These are phyloP conservation scores for Pythium chondricola DNA, from an alignment of 352 stramenopile species.

Conservation along the genomic window DNA sequence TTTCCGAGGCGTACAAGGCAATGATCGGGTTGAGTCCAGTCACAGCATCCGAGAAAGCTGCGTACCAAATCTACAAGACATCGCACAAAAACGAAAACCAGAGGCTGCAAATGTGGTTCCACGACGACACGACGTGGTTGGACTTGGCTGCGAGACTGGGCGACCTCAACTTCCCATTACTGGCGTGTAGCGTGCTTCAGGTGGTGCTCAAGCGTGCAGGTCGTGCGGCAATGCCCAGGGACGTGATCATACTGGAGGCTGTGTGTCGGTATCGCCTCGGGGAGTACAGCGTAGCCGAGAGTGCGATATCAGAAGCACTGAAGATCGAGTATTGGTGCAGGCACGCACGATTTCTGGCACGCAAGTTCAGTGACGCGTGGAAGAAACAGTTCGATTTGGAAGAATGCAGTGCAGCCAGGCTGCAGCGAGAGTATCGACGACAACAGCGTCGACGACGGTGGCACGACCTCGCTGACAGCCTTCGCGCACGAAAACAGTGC, in stretches of 20 bases:
- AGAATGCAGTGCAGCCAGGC: conserved; percentile 21
- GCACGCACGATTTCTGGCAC: conserved; percentile 44
- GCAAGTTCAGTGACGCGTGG: conserved; percentile 34
- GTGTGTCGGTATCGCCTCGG: conserved; percentile 31
- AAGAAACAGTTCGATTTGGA: conserved; percentile 33
- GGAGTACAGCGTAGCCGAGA: conserved; percentile 23
- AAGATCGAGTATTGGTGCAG: conserved; percentile 34
- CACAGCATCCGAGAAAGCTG: conserved; percentile 42
- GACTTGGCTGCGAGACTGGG: conserved; percentile 44
- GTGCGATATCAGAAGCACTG: conserved; percentile 27
- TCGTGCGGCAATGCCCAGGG: conserved; percentile 2
- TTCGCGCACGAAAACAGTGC: conserved; percentile 29
- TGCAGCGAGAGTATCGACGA: conserved; percentile 26
- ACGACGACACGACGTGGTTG: conserved; percentile 50
- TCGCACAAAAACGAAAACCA: conserved; percentile 62
- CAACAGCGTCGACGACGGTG: conserved; percentile 17
- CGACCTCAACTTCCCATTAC: conserved; percentile 35
- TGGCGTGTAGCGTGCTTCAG: conserved; percentile 29
- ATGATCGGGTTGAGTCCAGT: conserved; percentile 42
- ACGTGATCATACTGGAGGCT: conserved; percentile 42
- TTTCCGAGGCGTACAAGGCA: conserved; percentile 48
- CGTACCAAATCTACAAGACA: conserved; percentile 48
- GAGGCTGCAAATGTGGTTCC: conserved; percentile 47
- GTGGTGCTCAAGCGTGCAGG: conserved; percentile 21
- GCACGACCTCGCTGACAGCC: conserved; percentile 6